These are phyloP conservation scores for Gossypium gossypioides DNA, from an alignment of 441 rosid genomes.

Conservation along the genomic window DNA sequence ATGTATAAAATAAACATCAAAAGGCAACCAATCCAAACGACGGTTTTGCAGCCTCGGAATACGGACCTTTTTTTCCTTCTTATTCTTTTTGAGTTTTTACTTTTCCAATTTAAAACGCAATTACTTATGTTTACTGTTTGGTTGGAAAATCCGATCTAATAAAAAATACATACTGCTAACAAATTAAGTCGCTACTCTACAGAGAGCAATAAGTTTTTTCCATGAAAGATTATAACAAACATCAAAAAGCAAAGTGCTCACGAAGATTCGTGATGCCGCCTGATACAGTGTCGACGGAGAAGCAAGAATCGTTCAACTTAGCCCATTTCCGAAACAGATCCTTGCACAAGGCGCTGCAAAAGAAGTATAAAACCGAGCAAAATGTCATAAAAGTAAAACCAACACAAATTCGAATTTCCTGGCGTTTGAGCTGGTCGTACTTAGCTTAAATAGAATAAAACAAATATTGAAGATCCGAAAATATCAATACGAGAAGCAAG, in stretches of 20 bases:
- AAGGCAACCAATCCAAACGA: background rate
- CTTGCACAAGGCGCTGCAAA: slow-evolving; percentile 69
- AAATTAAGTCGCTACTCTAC: background rate
- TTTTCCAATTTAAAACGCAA: background rate
- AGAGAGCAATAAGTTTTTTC: background rate
- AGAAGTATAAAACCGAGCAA: background rate
- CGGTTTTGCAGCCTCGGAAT: background rate
- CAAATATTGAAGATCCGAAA: background rate
- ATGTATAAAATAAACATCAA: background rate
- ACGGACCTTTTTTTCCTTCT: background rate
- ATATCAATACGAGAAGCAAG: background rate
- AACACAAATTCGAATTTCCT: background rate
- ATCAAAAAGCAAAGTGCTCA: slow-evolving; percentile 26
- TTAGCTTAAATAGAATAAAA: background rate
- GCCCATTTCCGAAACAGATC: slow-evolving; percentile 80
- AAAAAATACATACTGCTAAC: background rate
- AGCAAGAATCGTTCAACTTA: slow-evolving; percentile 51
- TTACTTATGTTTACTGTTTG: background rate
- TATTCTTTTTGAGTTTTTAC: background rate
- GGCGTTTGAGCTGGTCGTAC: background rate
- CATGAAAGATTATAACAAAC: background rate
- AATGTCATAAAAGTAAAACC: background rate
- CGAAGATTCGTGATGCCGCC: slow-evolving; percentile 96
- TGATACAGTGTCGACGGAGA: slow-evolving; percentile 63
- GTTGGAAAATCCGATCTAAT: background rate